Evolutionary conservation across 257 asterid species (phyloP).

Genomic region (Apocynum venetum): DNA sequence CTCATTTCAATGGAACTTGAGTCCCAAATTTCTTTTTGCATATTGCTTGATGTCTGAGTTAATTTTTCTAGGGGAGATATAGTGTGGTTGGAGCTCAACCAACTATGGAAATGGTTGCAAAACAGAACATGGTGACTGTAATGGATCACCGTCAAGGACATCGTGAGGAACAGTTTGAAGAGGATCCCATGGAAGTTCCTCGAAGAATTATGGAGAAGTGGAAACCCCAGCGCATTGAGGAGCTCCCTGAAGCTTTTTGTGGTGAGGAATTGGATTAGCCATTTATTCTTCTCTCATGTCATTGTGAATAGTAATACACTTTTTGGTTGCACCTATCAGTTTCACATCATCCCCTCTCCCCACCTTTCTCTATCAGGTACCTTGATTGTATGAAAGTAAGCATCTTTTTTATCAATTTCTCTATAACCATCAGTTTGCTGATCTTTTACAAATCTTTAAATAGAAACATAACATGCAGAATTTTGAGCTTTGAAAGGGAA

Average conservation of each 20-base stretch:
- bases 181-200: slow-evolving; percentile 91
- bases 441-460: neutral
- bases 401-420: neutral
- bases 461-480: neutral
- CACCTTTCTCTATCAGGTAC: neutral
- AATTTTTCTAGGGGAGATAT: slow-evolving; percentile 70
- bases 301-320: neutral
- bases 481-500: neutral
- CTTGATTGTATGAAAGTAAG: neutral
- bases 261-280: slow-evolving; percentile 43
- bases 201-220: slow-evolving; percentile 83
- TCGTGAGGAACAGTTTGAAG: slow-evolving; percentile 57
- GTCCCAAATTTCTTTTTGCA: neutral
- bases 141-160: slow-evolving; percentile 68
- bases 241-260: slow-evolving; percentile 93
- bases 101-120: slow-evolving; percentile 87
- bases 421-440: neutral
- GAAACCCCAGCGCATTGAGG: slow-evolving; percentile 84
- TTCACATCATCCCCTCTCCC: neutral
- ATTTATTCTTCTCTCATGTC: neutral
- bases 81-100: slow-evolving; percentile 98
- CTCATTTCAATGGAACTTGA: neutral
- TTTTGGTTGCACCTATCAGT: neutral
- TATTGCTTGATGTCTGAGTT: slow-evolving; percentile 28
- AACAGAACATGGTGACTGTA: slow-evolving; percentile 75